Conservation (phyloP, 441 rosid species). For the Erodium texanum region DNA sequence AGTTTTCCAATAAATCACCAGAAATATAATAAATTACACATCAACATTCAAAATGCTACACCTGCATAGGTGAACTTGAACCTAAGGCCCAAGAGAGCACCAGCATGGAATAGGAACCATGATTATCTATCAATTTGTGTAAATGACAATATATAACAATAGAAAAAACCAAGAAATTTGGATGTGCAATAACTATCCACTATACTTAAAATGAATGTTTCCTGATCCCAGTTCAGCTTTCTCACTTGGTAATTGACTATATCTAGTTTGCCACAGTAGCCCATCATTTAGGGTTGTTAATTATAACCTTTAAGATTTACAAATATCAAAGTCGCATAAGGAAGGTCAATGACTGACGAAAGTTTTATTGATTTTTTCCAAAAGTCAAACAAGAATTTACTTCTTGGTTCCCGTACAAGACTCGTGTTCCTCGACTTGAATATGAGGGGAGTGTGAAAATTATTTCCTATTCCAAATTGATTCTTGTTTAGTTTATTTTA, state of each 20-base stretch:
- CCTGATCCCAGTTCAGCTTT: not conserved
- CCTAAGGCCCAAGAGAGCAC: not conserved
- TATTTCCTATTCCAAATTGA: too few relatives aligned
- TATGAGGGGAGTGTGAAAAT: too few relatives aligned
- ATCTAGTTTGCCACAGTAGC: not conserved
- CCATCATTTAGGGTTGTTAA: not conserved
- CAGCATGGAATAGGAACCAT: not conserved
- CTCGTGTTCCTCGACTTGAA: too few relatives aligned
- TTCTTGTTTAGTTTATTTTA: too few relatives aligned
- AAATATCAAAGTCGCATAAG: not conserved
- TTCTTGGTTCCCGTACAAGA: not conserved
- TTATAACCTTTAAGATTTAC: not conserved
- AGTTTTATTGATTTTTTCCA: too few relatives aligned
- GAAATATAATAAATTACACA: constrained; percentile 15
- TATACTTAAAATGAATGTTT: not conserved
- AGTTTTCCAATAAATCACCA: constrained; percentile 16
- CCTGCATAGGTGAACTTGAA: constrained; percentile 17
- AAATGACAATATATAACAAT: too few relatives aligned
- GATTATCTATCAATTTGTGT: not conserved
- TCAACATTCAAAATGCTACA: constrained; percentile 15
- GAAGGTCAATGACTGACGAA: too few relatives aligned
- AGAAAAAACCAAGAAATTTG: not conserved
- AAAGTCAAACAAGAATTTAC: not conserved
- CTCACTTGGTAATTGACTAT: not conserved
- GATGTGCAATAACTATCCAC: not conserved